phyloP scores from a whole-genome alignment of 1,139 yeast genomes.

The Yamadazyma spencermartinsiae region DNA sequence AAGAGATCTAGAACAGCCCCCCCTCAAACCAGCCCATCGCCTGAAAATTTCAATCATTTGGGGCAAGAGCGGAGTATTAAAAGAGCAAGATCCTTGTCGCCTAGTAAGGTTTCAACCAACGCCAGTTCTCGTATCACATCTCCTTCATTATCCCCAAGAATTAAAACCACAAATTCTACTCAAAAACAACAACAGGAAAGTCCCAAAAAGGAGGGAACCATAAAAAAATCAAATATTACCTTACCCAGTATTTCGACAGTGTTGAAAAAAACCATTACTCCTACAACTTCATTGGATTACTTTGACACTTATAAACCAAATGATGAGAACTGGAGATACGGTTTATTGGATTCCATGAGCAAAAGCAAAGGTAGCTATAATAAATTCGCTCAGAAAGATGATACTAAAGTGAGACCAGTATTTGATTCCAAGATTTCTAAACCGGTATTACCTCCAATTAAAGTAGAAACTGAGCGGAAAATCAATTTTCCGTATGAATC shows the following conservation, averaged over 20 bases:
- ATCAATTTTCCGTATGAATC: conserved; percentile 57
- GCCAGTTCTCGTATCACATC: conserved; percentile 5
- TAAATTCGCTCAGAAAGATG: conserved; percentile 1
- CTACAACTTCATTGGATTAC: conserved; percentile 48
- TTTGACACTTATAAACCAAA: conserved; percentile 51
- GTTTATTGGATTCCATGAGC: conserved; percentile 39
- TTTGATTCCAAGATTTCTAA: conserved; percentile 43
- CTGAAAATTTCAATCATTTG: conserved; percentile 3
- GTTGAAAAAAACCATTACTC: conserved; percentile 37
- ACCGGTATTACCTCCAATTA: conserved; percentile 24
- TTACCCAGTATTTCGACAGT: conserved; percentile 47
- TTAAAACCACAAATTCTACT: neutral
- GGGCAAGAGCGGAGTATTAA: neutral
- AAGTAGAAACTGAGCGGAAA: conserved; percentile 35
- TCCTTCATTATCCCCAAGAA: conserved; percentile 11
- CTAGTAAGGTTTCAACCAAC: conserved; percentile 23
- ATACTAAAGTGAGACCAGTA: conserved; percentile 27
- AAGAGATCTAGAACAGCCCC: conserved; percentile 56
- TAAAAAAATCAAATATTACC: conserved; percentile 15
- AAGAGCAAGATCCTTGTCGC: conserved; percentile 39
- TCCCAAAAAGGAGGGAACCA: neutral
- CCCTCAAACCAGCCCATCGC: conserved; percentile 26
- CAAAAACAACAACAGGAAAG: neutral
- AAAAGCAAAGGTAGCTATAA: conserved; percentile 14
- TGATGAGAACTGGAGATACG: conserved; percentile 50